A percentile compares a stretch with the other conserved stretches of the same genome.
Evolutionary conservation across 1,284 basidiomycete species (phyloP).

Genomic region (Malassezia psittaci): DNA sequence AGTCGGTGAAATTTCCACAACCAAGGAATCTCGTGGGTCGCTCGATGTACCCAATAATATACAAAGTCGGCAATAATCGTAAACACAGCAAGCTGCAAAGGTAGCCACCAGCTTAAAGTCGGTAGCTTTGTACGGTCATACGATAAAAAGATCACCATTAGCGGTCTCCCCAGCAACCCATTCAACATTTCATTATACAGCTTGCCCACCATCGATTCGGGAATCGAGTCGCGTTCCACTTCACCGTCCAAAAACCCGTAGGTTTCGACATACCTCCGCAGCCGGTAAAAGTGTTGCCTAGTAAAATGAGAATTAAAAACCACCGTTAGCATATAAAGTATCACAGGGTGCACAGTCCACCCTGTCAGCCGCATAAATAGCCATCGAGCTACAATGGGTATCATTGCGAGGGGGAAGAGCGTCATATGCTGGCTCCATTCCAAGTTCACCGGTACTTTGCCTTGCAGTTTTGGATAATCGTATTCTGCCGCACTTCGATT

Average conservation of each 20-base stretch:
- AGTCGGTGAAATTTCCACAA: conserved; percentile 27
- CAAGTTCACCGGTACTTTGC: conserved; percentile 23
- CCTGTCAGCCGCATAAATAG: conserved; percentile 24
- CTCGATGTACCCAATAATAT: conserved; percentile 38
- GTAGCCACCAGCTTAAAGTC: conserved; percentile 13
- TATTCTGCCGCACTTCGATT: not conserved
- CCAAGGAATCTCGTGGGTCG: conserved; percentile 28
- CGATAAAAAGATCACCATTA: conserved; percentile 16
- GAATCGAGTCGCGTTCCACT: conserved; percentile 23
- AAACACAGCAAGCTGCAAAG: conserved; percentile 19
- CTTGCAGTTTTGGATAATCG: not conserved
- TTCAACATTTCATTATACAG: conserved; percentile 15
- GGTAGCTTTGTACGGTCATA: conserved; percentile 6
- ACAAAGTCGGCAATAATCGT: conserved; percentile 24
- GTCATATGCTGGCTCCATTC: conserved; percentile 25
- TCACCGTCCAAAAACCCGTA: conserved; percentile 34
- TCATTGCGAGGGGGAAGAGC: conserved; percentile 22
- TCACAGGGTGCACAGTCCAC: conserved; percentile 23
- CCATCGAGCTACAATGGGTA: conserved; percentile 27
- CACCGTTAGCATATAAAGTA: conserved; percentile 23
- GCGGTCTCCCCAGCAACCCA: conserved; percentile 3
- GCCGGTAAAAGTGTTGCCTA: conserved; percentile 15
- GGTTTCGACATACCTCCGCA: conserved; percentile 15
- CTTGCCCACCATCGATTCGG: conserved; percentile 21
- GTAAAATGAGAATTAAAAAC: conserved; percentile 23